A percentile compares a stretch with the other conserved stretches of the same genome.
phyloP scores from a whole-genome alignment of 257 asterid genomes.

The Solanum gracilifrons region DNA sequence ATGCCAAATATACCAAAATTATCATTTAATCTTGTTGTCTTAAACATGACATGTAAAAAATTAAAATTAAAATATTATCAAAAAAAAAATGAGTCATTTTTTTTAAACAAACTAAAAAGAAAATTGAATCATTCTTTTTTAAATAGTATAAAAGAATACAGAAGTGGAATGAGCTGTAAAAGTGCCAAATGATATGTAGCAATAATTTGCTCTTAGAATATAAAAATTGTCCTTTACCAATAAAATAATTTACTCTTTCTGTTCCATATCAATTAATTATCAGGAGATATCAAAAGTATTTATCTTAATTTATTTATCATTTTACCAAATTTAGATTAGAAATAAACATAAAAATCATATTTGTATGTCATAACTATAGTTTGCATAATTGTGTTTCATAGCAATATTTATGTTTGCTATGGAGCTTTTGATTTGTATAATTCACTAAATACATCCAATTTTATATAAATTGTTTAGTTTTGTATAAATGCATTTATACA shows the following conservation, averaged over 20 bases:
- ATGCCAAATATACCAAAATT: too few relatives aligned
- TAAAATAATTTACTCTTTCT: neutral
- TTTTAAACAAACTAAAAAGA: too few relatives aligned
- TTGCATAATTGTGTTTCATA: too few relatives aligned
- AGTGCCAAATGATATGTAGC: neutral
- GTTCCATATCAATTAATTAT: neutral
- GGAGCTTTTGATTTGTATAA: too few relatives aligned
- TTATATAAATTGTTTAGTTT: too few relatives aligned
- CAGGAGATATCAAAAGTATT: neutral
- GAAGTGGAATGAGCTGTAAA: neutral
- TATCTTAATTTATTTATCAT: neutral
- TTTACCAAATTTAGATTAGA: neutral
- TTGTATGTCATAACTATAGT: too few relatives aligned
- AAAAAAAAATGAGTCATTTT: too few relatives aligned
- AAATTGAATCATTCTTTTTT: too few relatives aligned
- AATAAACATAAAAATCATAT: neutral
- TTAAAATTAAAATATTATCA: rapidly evolving
- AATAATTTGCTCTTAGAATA: neutral
- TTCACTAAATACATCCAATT: too few relatives aligned
- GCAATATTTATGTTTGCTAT: too few relatives aligned
- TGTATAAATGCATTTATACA: too few relatives aligned
- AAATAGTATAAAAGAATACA: neutral
- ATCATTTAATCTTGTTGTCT: rapidly evolving
- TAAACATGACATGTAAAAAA: rapidly evolving
- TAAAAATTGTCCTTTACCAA: neutral